phyloP scores from a whole-genome alignment of 2,329 filamentous ascomycete genomes.

The Podosphaera leucotricha region DNA sequence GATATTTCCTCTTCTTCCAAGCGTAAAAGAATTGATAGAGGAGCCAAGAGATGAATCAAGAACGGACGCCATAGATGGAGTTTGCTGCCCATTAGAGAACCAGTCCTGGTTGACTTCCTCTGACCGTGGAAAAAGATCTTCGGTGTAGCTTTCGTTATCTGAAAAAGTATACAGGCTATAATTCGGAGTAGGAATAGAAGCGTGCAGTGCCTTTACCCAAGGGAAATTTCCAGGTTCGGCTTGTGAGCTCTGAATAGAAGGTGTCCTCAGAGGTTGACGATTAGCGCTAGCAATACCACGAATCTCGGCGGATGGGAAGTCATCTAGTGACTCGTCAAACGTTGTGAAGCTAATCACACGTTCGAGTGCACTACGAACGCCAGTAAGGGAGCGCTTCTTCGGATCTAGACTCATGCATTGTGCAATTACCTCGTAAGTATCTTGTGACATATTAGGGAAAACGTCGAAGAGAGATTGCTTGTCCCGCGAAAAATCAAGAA shows the following conservation, averaged over 20 bases:
- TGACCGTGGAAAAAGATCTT: conserved; percentile 68
- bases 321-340: conserved; percentile 72
- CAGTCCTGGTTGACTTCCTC: conserved; percentile 47
- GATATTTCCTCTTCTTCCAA: conserved; percentile 24
- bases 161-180: conserved; percentile 75
- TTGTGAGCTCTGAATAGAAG: conserved; percentile 74
- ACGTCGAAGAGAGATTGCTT: conserved; percentile 94
- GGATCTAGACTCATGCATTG: conserved; percentile 85
- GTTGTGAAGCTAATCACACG: conserved; percentile 81
- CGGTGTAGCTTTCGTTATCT: conserved; percentile 48
- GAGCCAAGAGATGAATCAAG: conserved; percentile 60
- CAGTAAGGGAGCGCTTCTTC: conserved; percentile 58
- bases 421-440: conserved; percentile 83
- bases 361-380: conserved; percentile 52
- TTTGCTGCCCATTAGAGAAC: conserved; percentile 54
- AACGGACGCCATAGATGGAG: conserved; percentile 63
- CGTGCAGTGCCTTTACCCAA: conserved; percentile 78
- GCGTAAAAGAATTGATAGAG: conserved; percentile 52
- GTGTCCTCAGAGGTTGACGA: conserved; percentile 84
- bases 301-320: conserved; percentile 71
- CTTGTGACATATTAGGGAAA: conserved; percentile 95
- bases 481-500: conserved; percentile 79
- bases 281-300: conserved; percentile 63
- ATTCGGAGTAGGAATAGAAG: conserved; percentile 42
- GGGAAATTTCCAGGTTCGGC: conserved; percentile 69